Evolutionary conservation across 768 basidiomycete species (phyloP).

Genomic region (Suillus occidentalis): DNA sequence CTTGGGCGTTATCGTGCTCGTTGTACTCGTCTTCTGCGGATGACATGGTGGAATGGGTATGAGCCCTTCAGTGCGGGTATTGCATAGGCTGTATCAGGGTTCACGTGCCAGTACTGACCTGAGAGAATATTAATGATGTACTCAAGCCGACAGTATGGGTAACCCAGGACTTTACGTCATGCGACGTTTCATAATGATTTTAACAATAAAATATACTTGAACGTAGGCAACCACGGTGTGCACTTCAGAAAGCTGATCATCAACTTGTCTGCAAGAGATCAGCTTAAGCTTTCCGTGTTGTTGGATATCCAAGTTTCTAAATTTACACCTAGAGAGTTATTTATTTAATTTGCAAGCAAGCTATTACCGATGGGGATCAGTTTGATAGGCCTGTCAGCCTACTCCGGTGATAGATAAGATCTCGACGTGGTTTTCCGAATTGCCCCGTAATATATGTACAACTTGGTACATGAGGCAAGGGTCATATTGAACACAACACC

Average conservation of each 20-base stretch:
- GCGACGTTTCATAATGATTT: background rate
- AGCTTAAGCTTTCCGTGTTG: background rate
- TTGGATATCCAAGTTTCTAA: too few relatives aligned
- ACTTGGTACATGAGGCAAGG: background rate
- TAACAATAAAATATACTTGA: background rate
- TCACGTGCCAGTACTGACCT: background rate
- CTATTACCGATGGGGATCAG: too few relatives aligned
- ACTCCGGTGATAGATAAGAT: too few relatives aligned
- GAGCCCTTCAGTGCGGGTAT: background rate
- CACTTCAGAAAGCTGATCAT: background rate
- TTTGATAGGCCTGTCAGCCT: too few relatives aligned
- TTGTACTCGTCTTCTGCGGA: constrained; percentile 66
- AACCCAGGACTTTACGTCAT: background rate
- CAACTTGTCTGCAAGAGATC: background rate
- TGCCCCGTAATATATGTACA: too few relatives aligned
- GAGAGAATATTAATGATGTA: background rate
- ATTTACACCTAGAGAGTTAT: too few relatives aligned
- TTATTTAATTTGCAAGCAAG: too few relatives aligned
- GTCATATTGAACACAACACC: constrained; percentile 6
- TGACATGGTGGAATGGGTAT: constrained; percentile 43
- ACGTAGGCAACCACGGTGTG: too few relatives aligned
- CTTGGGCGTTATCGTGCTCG: constrained; percentile 38
- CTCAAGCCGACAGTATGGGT: background rate
- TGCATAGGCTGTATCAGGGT: background rate
- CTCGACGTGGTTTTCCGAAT: too few relatives aligned